Conservation (phyloP, 2,329 filamentous ascomycete species). For the Colletotrichum magnum region DNA sequence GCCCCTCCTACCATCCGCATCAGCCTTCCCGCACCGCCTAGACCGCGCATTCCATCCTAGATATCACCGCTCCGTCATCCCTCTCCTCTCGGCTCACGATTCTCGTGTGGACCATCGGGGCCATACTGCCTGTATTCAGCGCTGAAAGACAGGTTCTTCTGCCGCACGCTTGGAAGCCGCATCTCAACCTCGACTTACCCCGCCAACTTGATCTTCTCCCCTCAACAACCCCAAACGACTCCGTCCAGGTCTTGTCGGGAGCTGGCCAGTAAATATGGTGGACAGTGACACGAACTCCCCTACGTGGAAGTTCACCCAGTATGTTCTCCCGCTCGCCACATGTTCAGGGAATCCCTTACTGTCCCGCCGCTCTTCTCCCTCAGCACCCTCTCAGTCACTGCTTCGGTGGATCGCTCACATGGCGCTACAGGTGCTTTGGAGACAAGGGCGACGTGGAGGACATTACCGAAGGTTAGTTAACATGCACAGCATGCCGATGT, state of each 20-base stretch:
- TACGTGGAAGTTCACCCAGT: conserved; percentile 99
- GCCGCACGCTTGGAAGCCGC: conserved; percentile 22
- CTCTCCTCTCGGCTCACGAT: conserved; percentile 10
- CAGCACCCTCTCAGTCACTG: not conserved
- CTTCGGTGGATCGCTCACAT: conserved; percentile 46
- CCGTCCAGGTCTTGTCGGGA: not conserved
- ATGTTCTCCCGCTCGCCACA: conserved; percentile 60
- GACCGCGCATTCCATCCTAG: conserved; percentile 12
- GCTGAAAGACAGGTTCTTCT: conserved; percentile 22
- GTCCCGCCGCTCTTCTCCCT: not conserved
- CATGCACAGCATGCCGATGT: too few species aligned
- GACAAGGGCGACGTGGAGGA: conserved; percentile 99
- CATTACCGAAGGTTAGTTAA: conserved; percentile 87
- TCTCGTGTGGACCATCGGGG: conserved; percentile 24
- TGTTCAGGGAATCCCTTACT: conserved; percentile 1
- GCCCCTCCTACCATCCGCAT: conserved; percentile 20
- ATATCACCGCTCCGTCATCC: not conserved
- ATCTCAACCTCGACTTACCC: conserved; percentile 27
- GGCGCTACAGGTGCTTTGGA: conserved; percentile 86
- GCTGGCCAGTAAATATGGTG: conserved; percentile 80
- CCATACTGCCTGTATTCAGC: conserved; percentile 11
- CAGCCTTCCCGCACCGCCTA: conserved; percentile 29
- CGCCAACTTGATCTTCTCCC: conserved; percentile 22
- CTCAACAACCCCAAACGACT: conserved; percentile 1
- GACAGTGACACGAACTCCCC: conserved; percentile 94